Base-by-base conservation (phyloP, 345 rosid genomes). In the Gynandropsis gynandra region DNA sequence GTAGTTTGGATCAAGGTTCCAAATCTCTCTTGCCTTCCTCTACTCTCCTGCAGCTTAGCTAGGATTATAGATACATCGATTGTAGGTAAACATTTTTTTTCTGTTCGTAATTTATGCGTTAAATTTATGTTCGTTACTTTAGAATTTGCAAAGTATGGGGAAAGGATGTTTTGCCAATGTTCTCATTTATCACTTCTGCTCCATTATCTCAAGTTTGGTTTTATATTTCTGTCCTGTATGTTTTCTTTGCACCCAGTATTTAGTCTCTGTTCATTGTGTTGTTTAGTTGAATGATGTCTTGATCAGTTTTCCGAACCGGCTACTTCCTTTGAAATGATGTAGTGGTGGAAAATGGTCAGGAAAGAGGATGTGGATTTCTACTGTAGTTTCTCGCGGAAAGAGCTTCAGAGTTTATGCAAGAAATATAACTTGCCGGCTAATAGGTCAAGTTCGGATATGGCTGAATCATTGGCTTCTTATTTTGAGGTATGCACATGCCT, bases 381-480 rank as follows among this genome's bases (percentile, higher is more conserved):
- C 56, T 53, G 54, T 9, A 59, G 63, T 10, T 80, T 71, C 57
- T 67, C 96, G 9, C 66, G 92, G 74, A 83, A 74, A 76, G 87
- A 83, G 66, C 93, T 87, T 56, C 87, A 81, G 44, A 76, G 70
- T 69, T 52, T 81, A 59, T 83, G 96, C 72, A 83, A 79, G 74
- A 73, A 63, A 47, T 76, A 65, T 68, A 74, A 80, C 42, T 69
- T 87, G 65, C 96, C 93, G 24, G 82, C 89, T 12, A 76, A 79
- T 65, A 79, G 70, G 67, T 79, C 93, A 8, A 83, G 72, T 39
- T 69, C 63, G 1, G 81, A 79, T 44, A 74, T 87, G 85, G 87
- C 78, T 43, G 70, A 70, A 63, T 74, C 74, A 17, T 59, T 87
- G 43, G 67, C 70, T 58, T 73, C 73, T 62, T 72, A 32, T 57